A percentile compares a stretch with the other conserved stretches of the same genome.
phyloP scores from a whole-genome alignment of 1,284 basidiomycete species.

The Cerrena zonata region DNA sequence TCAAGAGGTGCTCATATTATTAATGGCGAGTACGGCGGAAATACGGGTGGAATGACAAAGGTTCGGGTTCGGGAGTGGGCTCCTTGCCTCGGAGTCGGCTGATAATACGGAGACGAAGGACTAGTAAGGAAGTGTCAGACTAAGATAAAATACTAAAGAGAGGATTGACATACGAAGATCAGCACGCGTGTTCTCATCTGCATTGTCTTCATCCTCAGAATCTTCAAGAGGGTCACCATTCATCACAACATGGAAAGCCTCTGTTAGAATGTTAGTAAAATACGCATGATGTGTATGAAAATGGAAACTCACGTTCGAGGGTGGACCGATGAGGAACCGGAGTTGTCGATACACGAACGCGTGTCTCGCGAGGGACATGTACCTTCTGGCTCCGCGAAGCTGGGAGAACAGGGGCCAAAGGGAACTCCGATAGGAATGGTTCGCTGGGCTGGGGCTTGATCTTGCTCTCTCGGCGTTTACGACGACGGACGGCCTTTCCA shows the following conservation, averaged over 20 bases:
- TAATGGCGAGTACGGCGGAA: background rate
- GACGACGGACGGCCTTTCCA: conserved; percentile 1
- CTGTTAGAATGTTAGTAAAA: conserved; percentile 27
- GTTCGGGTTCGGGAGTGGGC: conserved; percentile 38
- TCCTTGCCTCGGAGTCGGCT: conserved; percentile 46
- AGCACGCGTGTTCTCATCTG: conserved; percentile 48
- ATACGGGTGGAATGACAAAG: conserved; percentile 5
- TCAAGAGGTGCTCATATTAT: background rate
- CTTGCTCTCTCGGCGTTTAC: background rate
- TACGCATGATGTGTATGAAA: background rate
- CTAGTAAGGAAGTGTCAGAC: conserved; percentile 26
- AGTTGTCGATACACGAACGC: background rate
- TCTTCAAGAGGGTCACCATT: conserved; percentile 48
- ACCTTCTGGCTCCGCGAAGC: background rate
- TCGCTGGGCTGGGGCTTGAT: background rate
- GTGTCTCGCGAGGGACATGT: background rate
- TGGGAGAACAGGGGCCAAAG: background rate
- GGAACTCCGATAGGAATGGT: background rate
- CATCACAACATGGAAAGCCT: conserved; percentile 52
- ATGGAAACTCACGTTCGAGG: conserved; percentile 1
- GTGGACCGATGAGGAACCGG: background rate
- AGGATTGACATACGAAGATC: conserved; percentile 31
- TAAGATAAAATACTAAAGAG: background rate
- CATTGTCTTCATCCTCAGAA: conserved; percentile 53
- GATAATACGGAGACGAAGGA: conserved; percentile 53